These are phyloP conservation scores for Colletotrichum filicis DNA, from an alignment of 2,329 filamentous ascomycete species.

Conservation along the genomic window DNA sequence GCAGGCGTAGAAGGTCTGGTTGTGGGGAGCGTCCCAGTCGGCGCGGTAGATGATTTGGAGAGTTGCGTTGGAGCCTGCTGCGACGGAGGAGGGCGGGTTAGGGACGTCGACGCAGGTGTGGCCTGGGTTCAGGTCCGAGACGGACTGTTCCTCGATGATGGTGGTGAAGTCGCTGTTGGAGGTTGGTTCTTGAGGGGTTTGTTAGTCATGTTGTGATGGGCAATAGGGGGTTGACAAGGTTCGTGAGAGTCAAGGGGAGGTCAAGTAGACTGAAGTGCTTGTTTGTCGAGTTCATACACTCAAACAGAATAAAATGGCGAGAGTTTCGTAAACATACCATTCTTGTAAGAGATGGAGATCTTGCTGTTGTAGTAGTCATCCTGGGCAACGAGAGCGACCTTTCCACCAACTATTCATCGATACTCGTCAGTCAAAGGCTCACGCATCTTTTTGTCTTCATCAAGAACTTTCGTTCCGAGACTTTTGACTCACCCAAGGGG, in stretches of 20 bases:
- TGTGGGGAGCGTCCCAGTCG: slow-evolving; percentile 45
- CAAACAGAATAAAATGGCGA: not conserved
- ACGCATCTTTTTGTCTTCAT: not conserved
- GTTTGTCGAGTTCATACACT: not conserved
- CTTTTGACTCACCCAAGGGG: slow-evolving; percentile 53
- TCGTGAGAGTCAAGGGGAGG: not conserved
- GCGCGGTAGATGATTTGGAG: slow-evolving; percentile 53
- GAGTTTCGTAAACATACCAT: slow-evolving; percentile 48
- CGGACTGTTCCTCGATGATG: slow-evolving; percentile 40
- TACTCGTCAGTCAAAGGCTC: not conserved
- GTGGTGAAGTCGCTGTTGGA: slow-evolving; percentile 46
- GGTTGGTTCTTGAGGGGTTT: slow-evolving; percentile 41
- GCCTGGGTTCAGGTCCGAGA: slow-evolving; percentile 48
- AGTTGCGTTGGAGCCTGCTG: slow-evolving; percentile 50
- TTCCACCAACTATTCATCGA: slow-evolving; percentile 54
- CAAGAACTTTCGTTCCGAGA: not conserved
- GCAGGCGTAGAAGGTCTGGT: slow-evolving; percentile 52
- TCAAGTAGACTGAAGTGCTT: not conserved
- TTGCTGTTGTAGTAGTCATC: slow-evolving; percentile 63
- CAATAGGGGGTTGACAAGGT: not conserved
- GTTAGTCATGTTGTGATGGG: not conserved
- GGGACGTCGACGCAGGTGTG: slow-evolving; percentile 51
- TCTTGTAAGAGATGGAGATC: slow-evolving; percentile 61
- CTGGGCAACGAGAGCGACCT: slow-evolving; percentile 61
- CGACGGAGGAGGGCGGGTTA: slow-evolving; percentile 40